Evolutionary conservation across 1,284 basidiomycete species (phyloP), one percentile per base, ranked within the genome.

Genomic region (Moniliophthora roreri): DNA sequence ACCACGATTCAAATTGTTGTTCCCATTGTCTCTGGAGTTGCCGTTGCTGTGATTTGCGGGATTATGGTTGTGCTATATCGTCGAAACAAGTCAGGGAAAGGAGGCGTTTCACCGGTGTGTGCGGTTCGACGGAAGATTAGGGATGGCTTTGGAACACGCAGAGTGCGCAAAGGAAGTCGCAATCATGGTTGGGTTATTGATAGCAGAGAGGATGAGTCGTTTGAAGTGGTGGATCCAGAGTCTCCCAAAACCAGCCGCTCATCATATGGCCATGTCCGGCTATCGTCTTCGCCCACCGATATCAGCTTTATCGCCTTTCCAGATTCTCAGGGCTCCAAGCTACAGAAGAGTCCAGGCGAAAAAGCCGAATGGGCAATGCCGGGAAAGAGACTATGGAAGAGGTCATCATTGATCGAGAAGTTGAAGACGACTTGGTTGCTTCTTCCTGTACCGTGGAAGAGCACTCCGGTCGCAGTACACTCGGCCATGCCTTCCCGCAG

Each of bases 1-100:
- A 56, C 62, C 2, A 26, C 60, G 4, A 5, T 68, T 8, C 69
- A 75, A 54, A 72, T 72, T 40, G 59, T 69, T 9, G 53, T 65
- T 0, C 72, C 76, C 5, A 56, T 66, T 20, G 61, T 69, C 26
- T 61, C 65, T 16, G 65, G 64, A n/a, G 52, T 63, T 1, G 60
- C 53, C 15, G 58, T 69, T 4, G 21, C 69, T n/a, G 42, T 66
- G 2, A 9, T 67, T 15, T 61, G 65, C n/a, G 28, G 55, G 4
- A 34, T 57, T 36, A 56, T 62, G 23, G 11, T 70, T 35, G 48
- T 63, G 24, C 20, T 63, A 45, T 63, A 52, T 39, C 54, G 59
- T 23, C 34, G 49, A 47, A 24, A 20, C 28, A 18, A 16, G 51
- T 6, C 11, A 18, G 28, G n/a, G 41, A 18, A 48, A 15, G n/a